phyloP scores from a whole-genome alignment of 1,284 basidiomycete species.

The Polyporus tsugae region DNA sequence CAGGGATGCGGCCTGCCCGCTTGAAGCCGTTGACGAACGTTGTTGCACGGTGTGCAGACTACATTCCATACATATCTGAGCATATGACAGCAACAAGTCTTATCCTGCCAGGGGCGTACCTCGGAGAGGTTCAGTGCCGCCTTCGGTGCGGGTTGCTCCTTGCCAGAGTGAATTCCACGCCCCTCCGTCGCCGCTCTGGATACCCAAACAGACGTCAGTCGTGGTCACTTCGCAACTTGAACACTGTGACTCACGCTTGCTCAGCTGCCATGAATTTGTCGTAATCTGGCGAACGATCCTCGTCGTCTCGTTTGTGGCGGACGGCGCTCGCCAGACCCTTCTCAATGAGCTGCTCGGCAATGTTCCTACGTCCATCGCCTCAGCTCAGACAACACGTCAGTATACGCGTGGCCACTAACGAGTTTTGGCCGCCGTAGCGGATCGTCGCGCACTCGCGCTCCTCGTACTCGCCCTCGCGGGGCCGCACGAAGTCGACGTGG shows the following conservation, averaged over 20 bases:
- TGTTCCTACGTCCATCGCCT: conserved; percentile 64
- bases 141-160: conserved; percentile 81
- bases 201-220: not conserved
- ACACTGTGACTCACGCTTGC: conserved; percentile 69
- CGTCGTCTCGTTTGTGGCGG: conserved; percentile 93
- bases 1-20: conserved; percentile 83
- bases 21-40: conserved; percentile 94
- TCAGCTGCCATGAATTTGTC: conserved; percentile 97
- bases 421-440: conserved; percentile 81
- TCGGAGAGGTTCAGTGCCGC: conserved; percentile 89
- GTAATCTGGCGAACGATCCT: conserved; percentile 93
- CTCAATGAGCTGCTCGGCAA: conserved; percentile 93
- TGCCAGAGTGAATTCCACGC: conserved; percentile 94
- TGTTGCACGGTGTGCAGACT: conserved; percentile 79
- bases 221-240: conserved; percentile 3
- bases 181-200: conserved; percentile 77
- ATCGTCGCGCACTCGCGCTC: conserved; percentile 92
- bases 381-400: not conserved
- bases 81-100: not conserved
- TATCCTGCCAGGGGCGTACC: conserved; percentile 46
- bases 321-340: conserved; percentile 92
- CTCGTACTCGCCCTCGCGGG: conserved; percentile 93
- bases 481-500: conserved; percentile 88
- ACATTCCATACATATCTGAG: conserved; percentile 8
- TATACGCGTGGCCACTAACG: conserved; percentile 52